These are phyloP conservation scores for Zopfia rhizophila DNA, from an alignment of 2,329 filamentous ascomycete genomes.

Conservation along the genomic window DNA sequence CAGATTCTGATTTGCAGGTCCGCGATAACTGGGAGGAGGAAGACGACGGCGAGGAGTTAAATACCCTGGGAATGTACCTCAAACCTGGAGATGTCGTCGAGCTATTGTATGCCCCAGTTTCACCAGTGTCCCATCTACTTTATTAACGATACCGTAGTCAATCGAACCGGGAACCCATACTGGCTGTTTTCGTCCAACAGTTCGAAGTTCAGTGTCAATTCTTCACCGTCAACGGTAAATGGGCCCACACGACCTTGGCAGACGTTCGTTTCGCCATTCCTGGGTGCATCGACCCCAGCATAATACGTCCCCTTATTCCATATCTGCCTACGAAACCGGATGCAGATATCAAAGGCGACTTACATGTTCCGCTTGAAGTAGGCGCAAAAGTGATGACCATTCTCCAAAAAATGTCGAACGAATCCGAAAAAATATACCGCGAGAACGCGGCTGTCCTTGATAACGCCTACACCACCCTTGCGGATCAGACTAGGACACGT, in stretches of 20 bases:
- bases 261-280: conserved; percentile 62
- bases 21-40: conserved; percentile 33
- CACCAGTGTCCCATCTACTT: not conserved
- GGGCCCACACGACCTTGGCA: conserved; percentile 52
- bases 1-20: conserved; percentile 32
- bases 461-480: conserved; percentile 59
- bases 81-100: conserved; percentile 62
- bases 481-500: conserved; percentile 55
- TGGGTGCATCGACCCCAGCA: conserved; percentile 57
- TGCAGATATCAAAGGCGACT: conserved; percentile 45
- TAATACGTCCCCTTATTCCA: conserved; percentile 60
- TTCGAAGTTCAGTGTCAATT: conserved; percentile 57
- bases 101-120: conserved; percentile 38
- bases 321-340: conserved; percentile 60
- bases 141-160: no score
- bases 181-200: conserved; percentile 62
- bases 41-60: conserved; percentile 41
- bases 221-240: conserved; percentile 62
- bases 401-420: conserved; percentile 56
- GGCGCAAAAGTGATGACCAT: conserved; percentile 56
- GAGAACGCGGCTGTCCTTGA: conserved; percentile 59
- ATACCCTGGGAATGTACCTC: conserved; percentile 50
- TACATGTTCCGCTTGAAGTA: conserved; percentile 58
- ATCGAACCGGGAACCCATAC: conserved; percentile 51
- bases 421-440: conserved; percentile 61